Evolutionary conservation across 1,284 basidiomycete species (phyloP), one percentile per base, ranked within the genome.

Genomic region (Moesziomyces sp.): DNA sequence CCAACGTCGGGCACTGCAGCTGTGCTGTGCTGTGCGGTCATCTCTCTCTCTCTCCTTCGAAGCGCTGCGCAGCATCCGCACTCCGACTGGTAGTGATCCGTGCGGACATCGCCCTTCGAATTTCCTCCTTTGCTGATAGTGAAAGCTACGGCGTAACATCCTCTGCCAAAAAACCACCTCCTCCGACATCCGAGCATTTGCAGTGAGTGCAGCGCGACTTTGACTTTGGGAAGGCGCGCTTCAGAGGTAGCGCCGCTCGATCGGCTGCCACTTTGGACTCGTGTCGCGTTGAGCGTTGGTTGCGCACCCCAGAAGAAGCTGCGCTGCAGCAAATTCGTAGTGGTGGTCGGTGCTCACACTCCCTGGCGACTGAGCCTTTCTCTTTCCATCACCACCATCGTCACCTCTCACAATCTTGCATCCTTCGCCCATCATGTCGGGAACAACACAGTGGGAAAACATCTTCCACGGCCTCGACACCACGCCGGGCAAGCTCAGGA

Each of bases 401-500:
- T 18, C 35, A 26, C 26, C 19, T 8, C 28, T 42, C 21, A 21
- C 21, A 21, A 21, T 21, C 21, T 21, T 35, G 38, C 48, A 33
- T 23, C 28, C 33, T 19, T 42, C 26, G 9, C 19, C 33, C 33
- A 56, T 23, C 28, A 74, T 74, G 72, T 69, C 72, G 11, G 49
- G 51, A 35, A 80, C 84, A 63, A 88, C 87, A 83, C 91, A 94
- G 80, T 94, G 93, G 81, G 93, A 94, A 80, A 87, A 87, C 63
- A 86, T 97, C 76, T 97, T 88, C 83, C 89, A 92, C 86, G 92
- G 90, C 9, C 87, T 91, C 44, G 89, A 89, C 14, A 79, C 89
- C 46, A 90, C 92, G 56, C 85, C 90, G 51, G 94, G 94, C 78
- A 95, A 93, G 42, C 70, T 83, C 40, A 58, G 81, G 42, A 76